Conservation (phyloP, 2,329 filamentous ascomycete genomes). For the Tricladium varicosporioides region DNA sequence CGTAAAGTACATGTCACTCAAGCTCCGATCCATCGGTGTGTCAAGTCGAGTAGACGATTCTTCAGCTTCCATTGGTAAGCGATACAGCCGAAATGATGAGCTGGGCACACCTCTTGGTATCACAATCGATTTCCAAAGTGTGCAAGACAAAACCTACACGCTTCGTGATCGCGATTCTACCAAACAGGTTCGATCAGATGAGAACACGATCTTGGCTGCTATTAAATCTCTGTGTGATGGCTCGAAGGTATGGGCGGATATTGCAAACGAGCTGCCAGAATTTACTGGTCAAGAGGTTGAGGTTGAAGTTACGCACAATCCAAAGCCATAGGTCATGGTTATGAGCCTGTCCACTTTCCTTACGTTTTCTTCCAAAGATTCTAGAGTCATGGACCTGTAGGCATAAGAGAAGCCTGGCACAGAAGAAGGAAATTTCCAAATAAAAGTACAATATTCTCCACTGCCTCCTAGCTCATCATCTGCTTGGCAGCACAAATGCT, state of each 20-base stretch:
- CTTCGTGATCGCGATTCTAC: conserved; percentile 89
- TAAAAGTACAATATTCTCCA: too few species aligned
- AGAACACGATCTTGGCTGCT: conserved; percentile 76
- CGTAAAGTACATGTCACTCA: conserved; percentile 68
- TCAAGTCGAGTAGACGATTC: conserved; percentile 88
- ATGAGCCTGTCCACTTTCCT: too few species aligned
- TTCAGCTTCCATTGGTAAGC: conserved; percentile 88
- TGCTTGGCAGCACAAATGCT: too few species aligned
- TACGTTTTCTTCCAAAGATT: background rate
- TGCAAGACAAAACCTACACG: conserved; percentile 83
- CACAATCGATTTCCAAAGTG: conserved; percentile 93
- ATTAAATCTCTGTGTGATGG: conserved; percentile 51
- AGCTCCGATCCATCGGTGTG: conserved; percentile 72
- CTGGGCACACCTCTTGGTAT: conserved; percentile 91
- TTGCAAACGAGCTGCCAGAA: conserved; percentile 74
- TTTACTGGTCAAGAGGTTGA: conserved; percentile 73
- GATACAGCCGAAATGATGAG: conserved; percentile 93
- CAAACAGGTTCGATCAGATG: conserved; percentile 80
- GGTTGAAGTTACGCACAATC: background rate
- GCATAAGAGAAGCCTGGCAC: background rate
- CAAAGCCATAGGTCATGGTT: background rate
- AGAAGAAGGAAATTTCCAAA: background rate
- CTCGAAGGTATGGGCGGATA: conserved; percentile 61
- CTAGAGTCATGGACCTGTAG: background rate
- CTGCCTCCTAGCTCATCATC: too few species aligned